phyloP scores from a whole-genome alignment of 2,329 filamentous ascomycete species.

The Colletotrichum sp. region DNA sequence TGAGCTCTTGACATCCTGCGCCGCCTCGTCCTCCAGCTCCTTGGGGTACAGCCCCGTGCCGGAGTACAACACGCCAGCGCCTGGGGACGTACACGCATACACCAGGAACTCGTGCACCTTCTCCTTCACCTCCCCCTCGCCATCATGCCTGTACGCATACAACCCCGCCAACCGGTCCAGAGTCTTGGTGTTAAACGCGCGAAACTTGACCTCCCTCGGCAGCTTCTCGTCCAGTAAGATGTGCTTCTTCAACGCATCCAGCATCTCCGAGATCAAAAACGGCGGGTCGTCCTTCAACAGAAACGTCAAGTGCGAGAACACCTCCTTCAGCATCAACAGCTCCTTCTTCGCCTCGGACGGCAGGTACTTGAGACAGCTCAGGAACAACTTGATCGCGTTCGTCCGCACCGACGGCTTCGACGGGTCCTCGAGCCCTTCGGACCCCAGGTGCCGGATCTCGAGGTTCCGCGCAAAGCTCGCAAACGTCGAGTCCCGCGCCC shows the following conservation, averaged over 20 bases:
- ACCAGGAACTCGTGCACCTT: conserved; percentile 78
- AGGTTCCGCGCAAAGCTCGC: conserved; percentile 83
- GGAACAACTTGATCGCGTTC: conserved; percentile 80
- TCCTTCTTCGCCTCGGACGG: conserved; percentile 80
- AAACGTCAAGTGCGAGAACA: conserved; percentile 83
- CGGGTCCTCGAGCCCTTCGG: conserved; percentile 63
- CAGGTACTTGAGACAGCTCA: conserved; percentile 80
- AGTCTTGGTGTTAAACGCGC: conserved; percentile 76
- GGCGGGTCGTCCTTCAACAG: conserved; percentile 80
- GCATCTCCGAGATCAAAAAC: conserved; percentile 74
- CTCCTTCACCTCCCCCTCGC: conserved; percentile 62
- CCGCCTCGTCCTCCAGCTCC: conserved; percentile 59
- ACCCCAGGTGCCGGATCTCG: conserved; percentile 63
- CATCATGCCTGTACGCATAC: conserved; percentile 64
- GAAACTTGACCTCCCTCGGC: conserved; percentile 74
- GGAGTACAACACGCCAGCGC: conserved; percentile 76
- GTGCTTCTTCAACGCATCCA: conserved; percentile 72
- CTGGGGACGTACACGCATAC: conserved; percentile 74
- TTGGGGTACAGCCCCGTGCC: conserved; percentile 87
- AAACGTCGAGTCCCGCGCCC: conserved; percentile 78
- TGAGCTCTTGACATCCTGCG: conserved; percentile 41
- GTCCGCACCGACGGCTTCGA: conserved; percentile 81
- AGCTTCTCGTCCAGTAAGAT: conserved; percentile 79
- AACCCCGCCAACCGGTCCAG: conserved; percentile 75
- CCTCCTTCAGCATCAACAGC: conserved; percentile 78